phyloP scores from a whole-genome alignment of 495 filamentous ascomycete genomes.

The Aspergillus ostianus region DNA sequence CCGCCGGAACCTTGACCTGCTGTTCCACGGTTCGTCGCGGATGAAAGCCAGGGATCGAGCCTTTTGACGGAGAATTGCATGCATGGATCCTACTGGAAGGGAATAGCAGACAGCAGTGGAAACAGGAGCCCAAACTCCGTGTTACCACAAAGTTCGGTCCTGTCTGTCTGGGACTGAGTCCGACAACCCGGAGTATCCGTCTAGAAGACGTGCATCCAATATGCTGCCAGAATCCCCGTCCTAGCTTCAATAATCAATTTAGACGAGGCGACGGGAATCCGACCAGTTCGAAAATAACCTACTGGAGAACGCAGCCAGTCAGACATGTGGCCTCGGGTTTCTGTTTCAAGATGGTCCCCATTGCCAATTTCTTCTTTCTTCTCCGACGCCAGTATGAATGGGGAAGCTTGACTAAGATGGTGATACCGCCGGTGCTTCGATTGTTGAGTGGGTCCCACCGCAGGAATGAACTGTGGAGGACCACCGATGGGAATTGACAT shows the following conservation, averaged over 20 bases:
- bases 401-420: slow-evolving; percentile 13
- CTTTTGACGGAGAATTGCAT: not conserved
- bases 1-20: slow-evolving; percentile 6
- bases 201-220: too few species aligned
- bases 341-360: too few species aligned
- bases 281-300: not conserved
- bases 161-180: too few species aligned
- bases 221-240: too few species aligned
- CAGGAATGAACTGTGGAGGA: not conserved
- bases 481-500: not conserved
- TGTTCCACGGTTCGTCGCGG: slow-evolving; percentile 12
- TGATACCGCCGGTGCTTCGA: slow-evolving; percentile 7
- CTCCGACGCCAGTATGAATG: slow-evolving; percentile 8
- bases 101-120: too few species aligned
- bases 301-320: not conserved
- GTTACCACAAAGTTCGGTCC: too few species aligned
- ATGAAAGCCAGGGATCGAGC: slow-evolving; percentile 6
- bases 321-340: not conserved
- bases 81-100: not conserved
- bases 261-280: not conserved
- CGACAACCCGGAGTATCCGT: too few species aligned
- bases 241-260: too few species aligned
- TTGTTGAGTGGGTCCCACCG: not conserved
- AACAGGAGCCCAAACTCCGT: too few species aligned
- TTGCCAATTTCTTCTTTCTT: too few species aligned